These are phyloP conservation scores for Apiotrichum gracile DNA, from an alignment of 1,284 basidiomycete genomes.

Conservation along the genomic window DNA sequence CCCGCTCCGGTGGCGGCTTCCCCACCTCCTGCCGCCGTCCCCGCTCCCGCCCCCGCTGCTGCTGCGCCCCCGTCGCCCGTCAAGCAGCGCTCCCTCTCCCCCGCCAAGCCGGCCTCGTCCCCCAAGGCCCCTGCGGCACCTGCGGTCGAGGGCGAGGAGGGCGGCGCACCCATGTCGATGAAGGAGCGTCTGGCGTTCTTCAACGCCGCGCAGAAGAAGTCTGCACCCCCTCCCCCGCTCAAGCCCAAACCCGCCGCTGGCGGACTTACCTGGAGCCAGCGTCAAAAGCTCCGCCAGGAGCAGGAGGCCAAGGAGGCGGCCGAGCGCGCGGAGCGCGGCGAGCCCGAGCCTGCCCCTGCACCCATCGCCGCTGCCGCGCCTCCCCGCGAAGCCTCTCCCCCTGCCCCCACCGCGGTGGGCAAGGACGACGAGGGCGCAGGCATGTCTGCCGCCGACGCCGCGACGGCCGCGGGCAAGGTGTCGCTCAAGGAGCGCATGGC, in stretches of 20 bases:
- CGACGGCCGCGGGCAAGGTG: constrained; percentile 62
- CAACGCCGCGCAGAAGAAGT: constrained; percentile 35
- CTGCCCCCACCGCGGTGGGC: neutral
- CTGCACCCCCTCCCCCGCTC: constrained; percentile 50
- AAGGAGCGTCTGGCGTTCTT: constrained; percentile 49
- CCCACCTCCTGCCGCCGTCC: too few species aligned
- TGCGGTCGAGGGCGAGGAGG: constrained; percentile 8
- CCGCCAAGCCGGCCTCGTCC: constrained; percentile 5
- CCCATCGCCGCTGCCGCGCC: constrained; percentile 2
- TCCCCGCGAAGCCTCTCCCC: constrained; percentile 7
- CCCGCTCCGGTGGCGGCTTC: neutral
- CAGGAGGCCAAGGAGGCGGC: constrained; percentile 43
- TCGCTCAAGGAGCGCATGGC: constrained; percentile 89
- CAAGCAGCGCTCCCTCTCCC: neutral
- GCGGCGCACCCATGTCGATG: constrained; percentile 36
- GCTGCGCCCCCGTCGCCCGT: neutral
- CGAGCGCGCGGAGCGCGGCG: constrained; percentile 9
- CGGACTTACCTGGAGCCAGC: constrained; percentile 51
- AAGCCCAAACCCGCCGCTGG: constrained; percentile 60
- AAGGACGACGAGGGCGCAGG: constrained; percentile 23
- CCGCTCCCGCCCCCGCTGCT: neutral
- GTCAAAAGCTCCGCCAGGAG: constrained; percentile 45
- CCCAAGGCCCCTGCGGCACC: neutral
- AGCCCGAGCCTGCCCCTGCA: constrained; percentile 1
- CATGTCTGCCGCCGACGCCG: constrained; percentile 78